Evolutionary conservation across 1,284 basidiomycete genomes (phyloP).

Genomic region (Xanthoconium separans): DNA sequence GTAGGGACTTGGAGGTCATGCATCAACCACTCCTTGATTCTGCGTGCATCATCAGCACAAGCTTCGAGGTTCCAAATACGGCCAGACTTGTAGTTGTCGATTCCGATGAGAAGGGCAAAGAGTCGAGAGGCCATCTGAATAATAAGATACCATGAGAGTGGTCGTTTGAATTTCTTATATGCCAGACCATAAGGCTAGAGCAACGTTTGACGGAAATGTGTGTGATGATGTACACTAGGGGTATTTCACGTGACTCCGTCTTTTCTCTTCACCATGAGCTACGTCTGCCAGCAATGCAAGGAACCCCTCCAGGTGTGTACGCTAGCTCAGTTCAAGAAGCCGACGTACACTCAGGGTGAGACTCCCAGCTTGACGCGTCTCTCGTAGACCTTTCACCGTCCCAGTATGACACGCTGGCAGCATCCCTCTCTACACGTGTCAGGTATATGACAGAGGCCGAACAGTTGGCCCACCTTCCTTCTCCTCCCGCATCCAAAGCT

Average conservation of each 20-base stretch:
- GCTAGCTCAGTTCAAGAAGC: slow-evolving; percentile 1
- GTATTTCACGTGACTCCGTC: too few species aligned
- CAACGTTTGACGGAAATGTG: too few species aligned
- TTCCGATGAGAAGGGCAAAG: slow-evolving; percentile 62
- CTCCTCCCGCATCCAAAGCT: slow-evolving; percentile 55
- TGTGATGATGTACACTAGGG: not conserved
- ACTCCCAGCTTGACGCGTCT: slow-evolving; percentile 73
- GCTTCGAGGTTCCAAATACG: slow-evolving; percentile 62
- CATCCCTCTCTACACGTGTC: slow-evolving; percentile 57
- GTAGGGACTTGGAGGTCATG: slow-evolving; percentile 55
- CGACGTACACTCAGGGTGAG: slow-evolving; percentile 16
- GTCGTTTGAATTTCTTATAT: slow-evolving; percentile 28
- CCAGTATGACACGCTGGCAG: slow-evolving; percentile 81
- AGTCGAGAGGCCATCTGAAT: slow-evolving; percentile 44
- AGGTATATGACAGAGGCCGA: slow-evolving; percentile 48
- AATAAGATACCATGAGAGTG: too few species aligned
- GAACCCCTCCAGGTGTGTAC: slow-evolving; percentile 73
- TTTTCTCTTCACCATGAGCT: slow-evolving; percentile 43
- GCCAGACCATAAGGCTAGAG: not conserved
- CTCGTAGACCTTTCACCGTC: slow-evolving; percentile 81
- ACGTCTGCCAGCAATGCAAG: slow-evolving; percentile 84
- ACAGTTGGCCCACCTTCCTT: slow-evolving; percentile 55
- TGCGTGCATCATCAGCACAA: slow-evolving; percentile 59
- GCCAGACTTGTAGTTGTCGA: slow-evolving; percentile 64
- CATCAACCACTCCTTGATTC: slow-evolving; percentile 53